phyloP scores from a whole-genome alignment of 2,329 filamentous ascomycete species.

The Calonectria multiphialidica region DNA sequence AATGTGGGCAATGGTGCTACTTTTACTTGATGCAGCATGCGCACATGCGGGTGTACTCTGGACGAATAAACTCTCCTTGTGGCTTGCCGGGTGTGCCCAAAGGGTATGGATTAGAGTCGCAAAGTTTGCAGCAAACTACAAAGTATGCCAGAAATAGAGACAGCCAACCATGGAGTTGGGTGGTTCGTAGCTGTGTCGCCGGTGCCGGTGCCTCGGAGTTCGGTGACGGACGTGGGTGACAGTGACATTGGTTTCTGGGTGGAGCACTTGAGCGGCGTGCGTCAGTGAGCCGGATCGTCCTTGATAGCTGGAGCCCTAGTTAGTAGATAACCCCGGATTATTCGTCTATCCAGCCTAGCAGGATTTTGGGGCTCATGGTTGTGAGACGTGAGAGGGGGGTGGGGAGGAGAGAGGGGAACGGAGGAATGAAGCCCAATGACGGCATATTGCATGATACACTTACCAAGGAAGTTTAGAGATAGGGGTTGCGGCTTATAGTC shows the following conservation, averaged over 20 bases:
- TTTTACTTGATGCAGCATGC: slow-evolving; percentile 5
- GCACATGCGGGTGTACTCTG: neutral
- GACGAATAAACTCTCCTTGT: neutral
- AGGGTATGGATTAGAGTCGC: neutral
- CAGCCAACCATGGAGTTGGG: neutral
- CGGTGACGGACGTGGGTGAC: slow-evolving; percentile 16
- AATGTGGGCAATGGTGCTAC: neutral
- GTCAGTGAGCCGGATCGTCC: neutral
- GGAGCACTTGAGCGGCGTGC: slow-evolving; percentile 8
- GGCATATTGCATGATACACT: neutral
- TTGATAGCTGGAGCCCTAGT: slow-evolving; percentile 13
- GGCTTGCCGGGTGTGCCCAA: neutral
- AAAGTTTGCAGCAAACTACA: neutral
- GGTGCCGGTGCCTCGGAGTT: slow-evolving; percentile 15
- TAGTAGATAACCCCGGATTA: slow-evolving; percentile 23
- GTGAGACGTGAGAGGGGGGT: neutral
- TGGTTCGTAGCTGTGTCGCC: neutral
- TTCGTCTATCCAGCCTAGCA: slow-evolving; percentile 13
- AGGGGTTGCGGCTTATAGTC: neutral
- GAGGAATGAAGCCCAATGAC: neutral
- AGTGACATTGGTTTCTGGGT: slow-evolving; percentile 18
- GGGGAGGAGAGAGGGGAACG: neutral
- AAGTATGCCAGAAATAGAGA: neutral
- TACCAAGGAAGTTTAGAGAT: neutral
- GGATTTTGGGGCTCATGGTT: neutral